phyloP scores from a whole-genome alignment of 306 rosid species.

The Casuarina glauca region DNA sequence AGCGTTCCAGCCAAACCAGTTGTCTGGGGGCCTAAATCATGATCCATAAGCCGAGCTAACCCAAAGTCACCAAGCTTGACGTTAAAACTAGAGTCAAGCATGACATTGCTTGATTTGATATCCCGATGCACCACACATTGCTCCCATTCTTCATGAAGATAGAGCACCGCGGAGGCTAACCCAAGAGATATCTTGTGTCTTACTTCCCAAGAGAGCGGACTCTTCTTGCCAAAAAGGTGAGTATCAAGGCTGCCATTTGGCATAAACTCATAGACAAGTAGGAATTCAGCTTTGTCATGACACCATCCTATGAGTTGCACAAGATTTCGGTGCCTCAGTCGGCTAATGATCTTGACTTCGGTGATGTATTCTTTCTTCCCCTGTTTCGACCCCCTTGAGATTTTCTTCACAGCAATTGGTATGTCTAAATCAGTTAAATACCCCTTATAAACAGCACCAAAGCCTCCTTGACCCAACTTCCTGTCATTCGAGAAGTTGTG shows the following conservation, averaged over 20 bases:
- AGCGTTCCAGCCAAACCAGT: constrained; percentile 29
- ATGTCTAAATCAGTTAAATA: constrained; percentile 32
- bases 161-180: constrained; percentile 33
- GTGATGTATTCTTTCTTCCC: constrained; percentile 43
- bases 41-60: constrained; percentile 31
- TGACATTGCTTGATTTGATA: constrained; percentile 38
- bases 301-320: constrained; percentile 37
- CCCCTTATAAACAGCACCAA: constrained; percentile 50
- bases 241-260: too few species aligned
- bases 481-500: constrained; percentile 38
- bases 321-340: constrained; percentile 25
- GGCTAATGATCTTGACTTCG: constrained; percentile 37
- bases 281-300: constrained; percentile 22
- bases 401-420: constrained; percentile 38
- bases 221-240: too few species aligned
- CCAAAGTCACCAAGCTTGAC: constrained; percentile 37
- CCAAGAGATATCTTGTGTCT: constrained; percentile 36
- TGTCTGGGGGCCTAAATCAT: constrained; percentile 39
- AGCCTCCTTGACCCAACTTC: constrained; percentile 56
- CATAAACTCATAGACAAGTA: constrained; percentile 29
- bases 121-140: constrained; percentile 38
- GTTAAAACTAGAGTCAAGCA: constrained; percentile 30
- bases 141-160: constrained; percentile 44
- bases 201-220: constrained; percentile 17
- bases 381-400: constrained; percentile 35